Evolutionary conservation across 2,329 filamentous ascomycete genomes (phyloP), one percentile per base, ranked within the genome.

Genomic region (Fusarium domesticum): DNA sequence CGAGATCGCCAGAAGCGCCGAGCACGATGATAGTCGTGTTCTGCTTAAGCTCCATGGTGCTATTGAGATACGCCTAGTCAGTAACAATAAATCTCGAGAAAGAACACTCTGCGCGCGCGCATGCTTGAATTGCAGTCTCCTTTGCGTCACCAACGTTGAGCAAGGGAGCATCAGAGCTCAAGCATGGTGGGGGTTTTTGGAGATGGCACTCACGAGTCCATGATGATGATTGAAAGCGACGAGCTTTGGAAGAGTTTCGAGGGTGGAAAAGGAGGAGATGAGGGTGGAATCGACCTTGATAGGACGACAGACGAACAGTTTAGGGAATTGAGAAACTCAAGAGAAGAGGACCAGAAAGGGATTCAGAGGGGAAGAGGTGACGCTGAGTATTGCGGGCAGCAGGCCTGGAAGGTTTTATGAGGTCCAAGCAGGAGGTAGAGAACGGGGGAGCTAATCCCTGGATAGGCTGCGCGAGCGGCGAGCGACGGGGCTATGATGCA

Each of bases 11-110:
- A 41, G 93, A 98, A 56, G 93, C 93, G 64, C 93, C 93, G 58
- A 98, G 84, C 62, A 98, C 93, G 63, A 98, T 81, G 64, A 98
- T 95, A 66, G 91, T 82, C 56, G 93, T 98, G 80, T 98, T 95
- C 66, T 97, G 89, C 80, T 96, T 98, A 66, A 98, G 85, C 82
- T 98, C 93, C 72, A 95, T 79, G 64, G 82, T 84, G 66, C 59
- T 61, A 45, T 16, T 12, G 32, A 20, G n/a, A 14, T 17, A 11
- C 15, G 17, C 6, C 18, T 6, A 30, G 45, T 61, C 39, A 61
- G 58, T 45, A 35, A 47, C 20, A 31, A 1, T 32, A 42, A 50
- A 42, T 32, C 34, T 28, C 23, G 7, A 28, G 18, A 45, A 8
- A 35, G 3, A 23, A 10, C 35, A 43, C 39, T 40, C 17, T 25